Evolutionary conservation across 2,329 filamentous ascomycete species (phyloP).

Genomic region (Paecilomyces niveus): DNA sequence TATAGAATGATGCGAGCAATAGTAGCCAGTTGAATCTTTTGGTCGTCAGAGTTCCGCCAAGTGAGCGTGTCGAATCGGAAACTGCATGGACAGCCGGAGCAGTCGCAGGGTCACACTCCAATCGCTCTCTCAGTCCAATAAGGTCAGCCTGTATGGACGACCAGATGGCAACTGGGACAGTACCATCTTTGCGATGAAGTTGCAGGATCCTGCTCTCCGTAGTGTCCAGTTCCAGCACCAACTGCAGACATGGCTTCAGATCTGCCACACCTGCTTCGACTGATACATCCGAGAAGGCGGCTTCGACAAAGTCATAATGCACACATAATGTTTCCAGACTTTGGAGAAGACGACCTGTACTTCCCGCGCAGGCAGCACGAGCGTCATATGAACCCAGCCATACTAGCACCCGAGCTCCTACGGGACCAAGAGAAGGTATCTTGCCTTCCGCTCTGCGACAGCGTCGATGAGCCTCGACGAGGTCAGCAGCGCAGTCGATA

Average conservation of each 20-base stretch:
- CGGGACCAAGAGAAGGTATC: neutral
- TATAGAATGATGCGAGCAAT: neutral
- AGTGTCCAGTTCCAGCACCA: neutral
- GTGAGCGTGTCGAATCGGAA: neutral
- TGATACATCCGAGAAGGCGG: neutral
- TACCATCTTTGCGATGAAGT: neutral
- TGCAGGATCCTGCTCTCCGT: neutral
- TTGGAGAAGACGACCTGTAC: neutral
- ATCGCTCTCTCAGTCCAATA: neutral
- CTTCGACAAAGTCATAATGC: neutral
- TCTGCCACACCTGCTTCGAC: neutral
- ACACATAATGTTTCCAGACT: neutral
- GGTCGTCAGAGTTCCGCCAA: neutral
- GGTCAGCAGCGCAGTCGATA: neutral
- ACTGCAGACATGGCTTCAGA: neutral
- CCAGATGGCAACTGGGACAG: neutral
- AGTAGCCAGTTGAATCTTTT: neutral
- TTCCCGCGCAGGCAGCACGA: neutral
- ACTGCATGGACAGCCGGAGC: neutral
- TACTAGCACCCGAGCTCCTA: neutral
- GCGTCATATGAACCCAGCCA: neutral
- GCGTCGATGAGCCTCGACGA: neutral
- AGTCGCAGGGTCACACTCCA: neutral
- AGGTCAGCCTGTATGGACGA: neutral
- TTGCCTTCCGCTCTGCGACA: neutral